Percentiles rank a stretch among this genome's conserved stretches.
These are phyloP conservation scores for Dipteronia sinensis DNA, from an alignment of 345 rosid species.

Conservation along the genomic window DNA sequence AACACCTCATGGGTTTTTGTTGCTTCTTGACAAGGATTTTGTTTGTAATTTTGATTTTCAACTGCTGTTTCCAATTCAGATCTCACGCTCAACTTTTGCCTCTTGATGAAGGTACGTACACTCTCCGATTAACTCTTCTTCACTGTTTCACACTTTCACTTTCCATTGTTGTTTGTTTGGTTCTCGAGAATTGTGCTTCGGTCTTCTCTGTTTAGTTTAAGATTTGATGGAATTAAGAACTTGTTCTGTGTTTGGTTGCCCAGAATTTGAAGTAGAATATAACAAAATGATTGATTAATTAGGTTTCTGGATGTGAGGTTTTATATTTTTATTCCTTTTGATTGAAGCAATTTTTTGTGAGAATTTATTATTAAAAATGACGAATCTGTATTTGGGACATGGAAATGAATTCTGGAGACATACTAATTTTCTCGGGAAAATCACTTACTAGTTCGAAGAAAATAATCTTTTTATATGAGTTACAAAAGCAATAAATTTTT, in stretches of 20 bases:
- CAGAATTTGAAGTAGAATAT: background rate
- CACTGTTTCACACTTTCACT: too few species aligned
- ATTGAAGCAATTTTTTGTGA: background rate
- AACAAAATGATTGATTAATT: background rate
- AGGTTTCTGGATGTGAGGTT: background rate
- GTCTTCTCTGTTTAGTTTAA: too few species aligned
- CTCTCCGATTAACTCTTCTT: background rate
- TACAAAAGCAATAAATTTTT: too few species aligned
- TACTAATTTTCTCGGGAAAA: background rate
- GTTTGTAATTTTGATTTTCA: conserved; percentile 32
- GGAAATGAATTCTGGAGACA: too few species aligned
- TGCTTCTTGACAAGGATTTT: conserved; percentile 25
- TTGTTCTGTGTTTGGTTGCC: conserved; percentile 1
- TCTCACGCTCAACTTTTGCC: conserved; percentile 57
- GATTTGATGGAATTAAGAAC: too few species aligned
- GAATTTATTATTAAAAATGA: background rate
- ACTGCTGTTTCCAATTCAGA: conserved; percentile 32
- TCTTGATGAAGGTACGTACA: conserved; percentile 52
- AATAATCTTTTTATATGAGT: too few species aligned
- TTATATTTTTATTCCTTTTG: background rate
- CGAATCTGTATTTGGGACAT: background rate
- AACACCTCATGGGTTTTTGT: conserved; percentile 32
- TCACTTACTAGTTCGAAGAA: too few species aligned
- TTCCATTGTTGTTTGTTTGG: background rate
- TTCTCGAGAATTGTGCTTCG: background rate